phyloP scores from a whole-genome alignment of 2,329 filamentous ascomycete species.

The Canariomyces notabilis region DNA sequence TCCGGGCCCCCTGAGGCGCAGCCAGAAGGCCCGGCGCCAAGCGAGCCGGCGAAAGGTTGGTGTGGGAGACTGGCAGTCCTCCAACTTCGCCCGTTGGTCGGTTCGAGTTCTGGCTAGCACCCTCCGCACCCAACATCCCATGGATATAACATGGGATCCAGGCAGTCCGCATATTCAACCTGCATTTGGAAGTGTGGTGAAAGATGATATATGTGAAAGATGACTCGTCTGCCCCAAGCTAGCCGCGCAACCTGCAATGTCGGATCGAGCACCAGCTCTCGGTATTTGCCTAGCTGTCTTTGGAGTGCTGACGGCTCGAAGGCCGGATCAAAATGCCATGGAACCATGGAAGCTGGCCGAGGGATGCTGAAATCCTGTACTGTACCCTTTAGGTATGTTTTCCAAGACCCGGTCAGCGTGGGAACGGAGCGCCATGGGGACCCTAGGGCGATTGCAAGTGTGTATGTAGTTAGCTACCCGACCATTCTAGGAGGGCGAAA shows the following conservation, averaged over 20 bases:
- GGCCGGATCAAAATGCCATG: background rate
- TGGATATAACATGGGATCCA: background rate
- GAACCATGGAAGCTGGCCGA: constrained; percentile 4
- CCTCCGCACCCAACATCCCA: background rate
- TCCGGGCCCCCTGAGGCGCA: constrained; percentile 11
- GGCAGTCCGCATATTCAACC: constrained; percentile 1
- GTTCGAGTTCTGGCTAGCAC: background rate
- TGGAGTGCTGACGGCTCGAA: background rate
- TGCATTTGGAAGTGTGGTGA: background rate
- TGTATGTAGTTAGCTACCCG: too few species aligned
- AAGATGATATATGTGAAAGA: background rate
- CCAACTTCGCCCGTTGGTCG: constrained; percentile 3
- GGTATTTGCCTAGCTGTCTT: background rate
- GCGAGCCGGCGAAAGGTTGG: constrained; percentile 6
- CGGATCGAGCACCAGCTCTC: background rate
- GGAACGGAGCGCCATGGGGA: background rate
- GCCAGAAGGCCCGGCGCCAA: constrained; percentile 17
- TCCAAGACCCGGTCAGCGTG: constrained; percentile 7
- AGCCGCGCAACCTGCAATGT: background rate
- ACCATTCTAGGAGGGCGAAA: too few species aligned
- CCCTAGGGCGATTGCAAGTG: background rate
- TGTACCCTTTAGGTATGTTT: background rate
- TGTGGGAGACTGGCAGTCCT: constrained; percentile 16
- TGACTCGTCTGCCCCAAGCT: background rate
- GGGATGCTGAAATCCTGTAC: constrained; percentile 2